phyloP scores from a whole-genome alignment of 176 grass and related monocot species.

The Carex pumila region DNA sequence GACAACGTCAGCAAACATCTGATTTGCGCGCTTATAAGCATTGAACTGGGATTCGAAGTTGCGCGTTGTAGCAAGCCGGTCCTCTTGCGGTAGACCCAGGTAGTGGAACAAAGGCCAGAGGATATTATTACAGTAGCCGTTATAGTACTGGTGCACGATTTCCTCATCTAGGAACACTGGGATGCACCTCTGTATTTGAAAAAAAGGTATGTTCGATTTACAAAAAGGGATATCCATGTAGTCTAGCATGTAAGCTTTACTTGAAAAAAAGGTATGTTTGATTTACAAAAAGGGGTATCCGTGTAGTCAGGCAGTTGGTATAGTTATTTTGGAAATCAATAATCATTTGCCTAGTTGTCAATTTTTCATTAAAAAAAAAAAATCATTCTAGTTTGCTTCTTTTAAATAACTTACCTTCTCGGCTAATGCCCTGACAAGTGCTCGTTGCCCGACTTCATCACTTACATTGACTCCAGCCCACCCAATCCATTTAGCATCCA shows the following conservation, averaged over 20 bases:
- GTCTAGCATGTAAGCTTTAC: not conserved
- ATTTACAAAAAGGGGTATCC: not conserved
- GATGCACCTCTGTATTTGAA: conserved; percentile 75
- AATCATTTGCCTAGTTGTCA: not conserved
- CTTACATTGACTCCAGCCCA: conserved; percentile 97
- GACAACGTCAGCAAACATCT: conserved; percentile 99
- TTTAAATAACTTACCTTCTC: conserved; percentile 58
- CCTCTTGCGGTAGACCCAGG: conserved; percentile 93
- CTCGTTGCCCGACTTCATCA: conserved; percentile 83
- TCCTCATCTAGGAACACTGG: conserved; percentile 98
- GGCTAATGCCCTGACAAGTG: conserved; percentile 74
- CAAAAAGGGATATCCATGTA: not conserved
- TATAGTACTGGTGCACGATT: conserved; percentile 98
- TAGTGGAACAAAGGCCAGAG: conserved; percentile 99
- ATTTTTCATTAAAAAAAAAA: not conserved
- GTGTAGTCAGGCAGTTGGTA: not conserved
- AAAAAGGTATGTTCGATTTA: not conserved
- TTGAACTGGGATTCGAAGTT: conserved; percentile 95
- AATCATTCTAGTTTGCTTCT: not conserved
- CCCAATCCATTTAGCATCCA: conserved; percentile 98
- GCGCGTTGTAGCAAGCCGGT: conserved; percentile 85
- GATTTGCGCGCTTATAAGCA: conserved; percentile 92
- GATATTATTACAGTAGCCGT: conserved; percentile 99
- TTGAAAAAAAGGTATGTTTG: not conserved
- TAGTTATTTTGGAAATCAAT: not conserved